Evolutionary conservation across 805 yeast species (phyloP), one percentile per base, ranked within the genome.

Genomic region (Starmerella bombicola): DNA sequence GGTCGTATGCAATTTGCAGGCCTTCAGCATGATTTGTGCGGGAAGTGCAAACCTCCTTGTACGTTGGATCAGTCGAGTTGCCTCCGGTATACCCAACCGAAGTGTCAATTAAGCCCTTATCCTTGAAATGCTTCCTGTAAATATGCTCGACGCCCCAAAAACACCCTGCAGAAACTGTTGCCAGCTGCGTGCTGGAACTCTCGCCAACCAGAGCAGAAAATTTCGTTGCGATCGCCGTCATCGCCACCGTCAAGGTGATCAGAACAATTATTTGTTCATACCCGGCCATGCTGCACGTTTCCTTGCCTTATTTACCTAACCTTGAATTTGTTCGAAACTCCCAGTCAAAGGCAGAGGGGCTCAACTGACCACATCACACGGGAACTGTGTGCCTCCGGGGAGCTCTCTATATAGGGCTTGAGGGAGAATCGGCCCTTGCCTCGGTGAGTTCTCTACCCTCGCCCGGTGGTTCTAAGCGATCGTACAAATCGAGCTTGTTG

Each of bases 31-130:
- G 74, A 33, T 74, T 70, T 1, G 96, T 84, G n/a, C 67, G 65
- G 22, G 86, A 88, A 4, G 71, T 59, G 59, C 93, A 81, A 3
- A 88, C 95, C 40, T 69, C 63, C 51, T 73, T 68, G 63, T 88
- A 88, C 1, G 73, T 63, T 17, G 86, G 84, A 31, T 61, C 54
- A 1, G 50, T 29, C 13, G 39, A 35, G 17, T 50, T 45, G 9
- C 97, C 97, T 49, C 91, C 93, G 34, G 94, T 81, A 60, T 78
- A 91, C 2, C 98, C 98, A 10, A 88, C 97, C 56, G 74, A 76
- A 33, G 77, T 68, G 56, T 82, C 95, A 9, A 78, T 56, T 17
- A 88, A 60, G 24, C 83, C 84, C 55, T 71, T 75, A 32, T 58
- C 59, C 15, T 67, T 71, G 54, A 74, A 80, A 49, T 80, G 70